These are phyloP conservation scores for Suillus lakei DNA, from an alignment of 768 basidiomycete genomes.

Conservation along the genomic window DNA sequence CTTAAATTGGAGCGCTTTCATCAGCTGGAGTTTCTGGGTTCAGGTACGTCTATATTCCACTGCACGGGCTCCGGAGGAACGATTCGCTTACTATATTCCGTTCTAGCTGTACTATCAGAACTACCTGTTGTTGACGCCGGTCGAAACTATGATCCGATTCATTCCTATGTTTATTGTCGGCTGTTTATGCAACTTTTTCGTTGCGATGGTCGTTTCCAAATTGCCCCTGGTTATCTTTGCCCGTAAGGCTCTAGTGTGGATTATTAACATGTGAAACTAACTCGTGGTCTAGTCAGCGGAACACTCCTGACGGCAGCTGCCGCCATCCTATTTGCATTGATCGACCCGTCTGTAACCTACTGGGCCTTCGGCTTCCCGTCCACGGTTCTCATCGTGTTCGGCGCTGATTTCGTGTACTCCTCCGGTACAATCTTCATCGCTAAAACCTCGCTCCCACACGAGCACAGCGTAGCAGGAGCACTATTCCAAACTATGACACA, in stretches of 20 bases:
- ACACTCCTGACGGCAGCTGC: conserved; percentile 62
- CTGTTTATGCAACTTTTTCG: conserved; percentile 62
- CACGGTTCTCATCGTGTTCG: conserved; percentile 65
- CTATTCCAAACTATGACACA: conserved; percentile 82
- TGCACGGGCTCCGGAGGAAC: conserved; percentile 24
- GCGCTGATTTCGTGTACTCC: conserved; percentile 79
- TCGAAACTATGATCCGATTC: conserved; percentile 67
- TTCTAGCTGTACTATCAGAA: conserved; percentile 73
- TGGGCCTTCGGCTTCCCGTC: conserved; percentile 83
- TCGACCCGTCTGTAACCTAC: conserved; percentile 58
- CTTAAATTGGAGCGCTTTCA: conserved; percentile 63
- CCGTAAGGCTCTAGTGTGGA: conserved; percentile 39
- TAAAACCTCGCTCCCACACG: conserved; percentile 64
- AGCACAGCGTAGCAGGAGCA: conserved; percentile 78
- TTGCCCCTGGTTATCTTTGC: conserved; percentile 62
- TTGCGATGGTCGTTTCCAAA: conserved; percentile 61
- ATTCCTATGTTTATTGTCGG: conserved; percentile 77
- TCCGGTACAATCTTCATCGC: conserved; percentile 78
- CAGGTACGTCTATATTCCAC: conserved; percentile 37
- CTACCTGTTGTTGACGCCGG: conserved; percentile 55
- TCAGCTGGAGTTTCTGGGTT: conserved; percentile 57
- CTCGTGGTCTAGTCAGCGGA: conserved; percentile 48
- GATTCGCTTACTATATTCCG: conserved; percentile 1
- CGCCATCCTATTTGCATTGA: conserved; percentile 70
- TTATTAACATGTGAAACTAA: conserved; percentile 3